Percentiles rank a stretch among this genome's conserved stretches.
These are phyloP conservation scores for Melaleuca quinquenervia DNA, from an alignment of 345 rosid genomes.

Conservation along the genomic window DNA sequence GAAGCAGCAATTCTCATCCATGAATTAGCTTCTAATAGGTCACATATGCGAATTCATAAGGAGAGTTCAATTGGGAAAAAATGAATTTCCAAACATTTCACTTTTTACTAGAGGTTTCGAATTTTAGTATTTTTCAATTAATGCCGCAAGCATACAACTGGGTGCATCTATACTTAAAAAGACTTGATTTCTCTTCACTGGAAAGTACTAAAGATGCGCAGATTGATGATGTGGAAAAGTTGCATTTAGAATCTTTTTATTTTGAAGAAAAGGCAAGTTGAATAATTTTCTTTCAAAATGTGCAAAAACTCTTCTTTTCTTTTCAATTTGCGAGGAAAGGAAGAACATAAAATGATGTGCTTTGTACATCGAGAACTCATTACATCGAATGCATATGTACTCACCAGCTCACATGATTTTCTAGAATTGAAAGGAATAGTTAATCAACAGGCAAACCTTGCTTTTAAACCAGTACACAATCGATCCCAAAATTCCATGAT, in stretches of 20 bases:
- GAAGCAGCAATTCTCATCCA: not conserved
- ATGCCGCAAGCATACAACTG: not conserved
- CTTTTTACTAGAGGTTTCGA: not conserved
- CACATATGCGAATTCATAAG: not conserved
- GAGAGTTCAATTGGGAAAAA: not conserved
- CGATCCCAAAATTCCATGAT: conserved; percentile 92
- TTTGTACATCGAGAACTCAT: not conserved
- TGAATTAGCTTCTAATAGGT: not conserved
- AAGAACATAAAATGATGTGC: not conserved
- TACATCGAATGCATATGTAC: not conserved
- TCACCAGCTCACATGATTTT: not conserved
- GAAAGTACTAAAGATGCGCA: not conserved
- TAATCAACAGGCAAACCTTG: conserved; percentile 37
- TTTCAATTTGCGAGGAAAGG: not conserved
- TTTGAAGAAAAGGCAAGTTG: not conserved
- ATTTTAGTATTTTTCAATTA: not conserved
- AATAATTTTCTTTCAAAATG: not conserved
- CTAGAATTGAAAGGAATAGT: not conserved
- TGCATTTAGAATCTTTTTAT: not conserved
- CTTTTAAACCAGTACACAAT: conserved; percentile 59
- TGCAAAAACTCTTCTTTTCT: not conserved
- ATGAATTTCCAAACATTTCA: not conserved
- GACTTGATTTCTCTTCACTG: not conserved
- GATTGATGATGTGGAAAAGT: not conserved
- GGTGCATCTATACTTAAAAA: not conserved